phyloP scores from a whole-genome alignment of 208 protist species.

The Wallacemonas collosoma region DNA sequence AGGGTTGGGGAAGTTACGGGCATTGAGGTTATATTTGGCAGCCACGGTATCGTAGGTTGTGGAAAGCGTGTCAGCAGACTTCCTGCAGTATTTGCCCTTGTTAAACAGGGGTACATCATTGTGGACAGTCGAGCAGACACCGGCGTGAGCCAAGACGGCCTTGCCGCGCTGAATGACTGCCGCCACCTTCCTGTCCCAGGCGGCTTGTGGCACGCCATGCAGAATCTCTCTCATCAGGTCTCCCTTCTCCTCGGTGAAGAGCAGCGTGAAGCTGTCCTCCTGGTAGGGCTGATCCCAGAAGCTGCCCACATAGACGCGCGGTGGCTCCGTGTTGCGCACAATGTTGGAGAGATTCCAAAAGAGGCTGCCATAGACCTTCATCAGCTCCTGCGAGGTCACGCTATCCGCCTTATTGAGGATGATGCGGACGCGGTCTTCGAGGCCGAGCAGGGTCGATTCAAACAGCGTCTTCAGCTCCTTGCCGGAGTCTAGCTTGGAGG shows the following conservation, averaged over 20 bases:
- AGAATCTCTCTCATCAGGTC: slow-evolving; percentile 87
- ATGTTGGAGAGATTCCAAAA: slow-evolving; percentile 96
- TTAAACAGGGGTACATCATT: slow-evolving; percentile 82
- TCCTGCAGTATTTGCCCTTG: slow-evolving; percentile 63
- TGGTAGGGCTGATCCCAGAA: slow-evolving; percentile 94
- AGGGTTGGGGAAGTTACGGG: slow-evolving; percentile 55
- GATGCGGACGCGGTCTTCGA: slow-evolving; percentile 94
- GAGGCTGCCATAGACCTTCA: slow-evolving; percentile 95
- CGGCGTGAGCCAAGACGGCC: slow-evolving; percentile 85
- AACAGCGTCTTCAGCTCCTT: slow-evolving; percentile 70
- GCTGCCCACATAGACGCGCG: slow-evolving; percentile 95
- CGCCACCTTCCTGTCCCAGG: slow-evolving; percentile 90
- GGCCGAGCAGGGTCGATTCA: slow-evolving; percentile 58
- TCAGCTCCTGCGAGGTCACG: slow-evolving; percentile 92
- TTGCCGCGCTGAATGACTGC: slow-evolving; percentile 89
- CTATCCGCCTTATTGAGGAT: slow-evolving; percentile 97
- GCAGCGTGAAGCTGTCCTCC: slow-evolving; percentile 56
- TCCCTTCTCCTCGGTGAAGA: slow-evolving; percentile 80
- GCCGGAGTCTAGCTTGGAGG: slow-evolving; percentile 71
- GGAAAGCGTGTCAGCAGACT: slow-evolving; percentile 53
- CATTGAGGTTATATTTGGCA: slow-evolving; percentile 59
- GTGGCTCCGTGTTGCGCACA: slow-evolving; percentile 92
- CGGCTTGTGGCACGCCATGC: slow-evolving; percentile 76
- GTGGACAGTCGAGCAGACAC: slow-evolving; percentile 75
- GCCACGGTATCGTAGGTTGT: slow-evolving; percentile 62